These are phyloP conservation scores for Fusarium stilboides DNA, from an alignment of 2,329 filamentous ascomycete genomes.

Conservation along the genomic window DNA sequence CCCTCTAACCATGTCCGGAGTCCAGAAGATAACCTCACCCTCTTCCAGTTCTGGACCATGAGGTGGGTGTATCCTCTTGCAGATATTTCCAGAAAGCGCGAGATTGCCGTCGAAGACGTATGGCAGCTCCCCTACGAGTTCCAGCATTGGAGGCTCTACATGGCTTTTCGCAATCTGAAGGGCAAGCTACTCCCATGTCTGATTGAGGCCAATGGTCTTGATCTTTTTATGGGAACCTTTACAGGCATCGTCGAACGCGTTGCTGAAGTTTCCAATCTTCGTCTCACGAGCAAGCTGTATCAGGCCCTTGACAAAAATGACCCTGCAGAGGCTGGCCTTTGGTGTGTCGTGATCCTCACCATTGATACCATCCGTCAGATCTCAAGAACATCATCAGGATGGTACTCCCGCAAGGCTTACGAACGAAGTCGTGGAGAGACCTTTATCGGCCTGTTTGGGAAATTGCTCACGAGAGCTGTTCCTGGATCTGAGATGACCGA, in stretches of 20 bases:
- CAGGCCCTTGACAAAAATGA: slow-evolving; percentile 52
- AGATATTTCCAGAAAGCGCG: slow-evolving; percentile 71
- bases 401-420: slow-evolving; percentile 88
- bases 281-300: slow-evolving; percentile 57
- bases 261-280: slow-evolving; percentile 57
- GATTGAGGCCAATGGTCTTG: slow-evolving; percentile 82
- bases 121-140: slow-evolving; percentile 87
- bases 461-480: slow-evolving; percentile 57
- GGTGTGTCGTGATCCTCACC: slow-evolving; percentile 56
- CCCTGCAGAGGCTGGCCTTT: slow-evolving; percentile 53
- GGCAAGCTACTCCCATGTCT: slow-evolving; percentile 81
- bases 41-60: slow-evolving; percentile 89
- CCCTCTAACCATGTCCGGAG: slow-evolving; percentile 68
- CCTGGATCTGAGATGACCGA: slow-evolving; percentile 58
- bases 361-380: slow-evolving; percentile 55
- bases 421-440: slow-evolving; percentile 85
- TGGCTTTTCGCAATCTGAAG: slow-evolving; percentile 78
- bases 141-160: slow-evolving; percentile 82
- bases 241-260: slow-evolving; percentile 71
- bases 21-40: slow-evolving; percentile 82
- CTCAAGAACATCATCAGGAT: slow-evolving; percentile 65
- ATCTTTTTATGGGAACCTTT: slow-evolving; percentile 77
- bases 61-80: slow-evolving; percentile 87
- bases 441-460: slow-evolving; percentile 57
- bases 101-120: slow-evolving; percentile 84